These are phyloP conservation scores for Penicillium sp. DNA, from an alignment of 2,329 filamentous ascomycete genomes.

Conservation along the genomic window DNA sequence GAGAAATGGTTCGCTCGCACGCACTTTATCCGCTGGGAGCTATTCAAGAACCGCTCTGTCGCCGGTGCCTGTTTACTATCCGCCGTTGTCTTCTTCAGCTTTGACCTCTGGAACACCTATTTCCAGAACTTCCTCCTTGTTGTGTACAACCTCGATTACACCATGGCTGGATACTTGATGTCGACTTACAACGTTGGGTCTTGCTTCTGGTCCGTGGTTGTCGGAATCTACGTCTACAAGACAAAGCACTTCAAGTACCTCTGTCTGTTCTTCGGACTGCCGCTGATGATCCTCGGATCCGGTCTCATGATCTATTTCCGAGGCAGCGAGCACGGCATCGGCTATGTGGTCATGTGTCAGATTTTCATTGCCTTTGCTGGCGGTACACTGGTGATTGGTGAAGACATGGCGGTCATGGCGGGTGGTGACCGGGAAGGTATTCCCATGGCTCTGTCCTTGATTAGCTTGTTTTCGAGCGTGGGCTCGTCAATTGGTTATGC, in stretches of 20 bases:
- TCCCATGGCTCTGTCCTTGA: background rate
- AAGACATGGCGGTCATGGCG: background rate
- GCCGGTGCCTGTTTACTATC: background rate
- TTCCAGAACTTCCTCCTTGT: slow-evolving; percentile 33
- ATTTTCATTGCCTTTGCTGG: slow-evolving; percentile 49
- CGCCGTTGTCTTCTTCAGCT: background rate
- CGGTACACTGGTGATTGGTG: background rate
- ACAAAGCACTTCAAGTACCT: background rate
- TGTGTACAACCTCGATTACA: slow-evolving; percentile 45
- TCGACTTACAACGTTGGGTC: slow-evolving; percentile 53
- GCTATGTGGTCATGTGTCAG: slow-evolving; percentile 53
- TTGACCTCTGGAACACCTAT: background rate
- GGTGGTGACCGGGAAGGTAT: background rate
- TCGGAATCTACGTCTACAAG: background rate
- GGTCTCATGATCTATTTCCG: slow-evolving; percentile 56
- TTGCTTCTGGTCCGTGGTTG: slow-evolving; percentile 45
- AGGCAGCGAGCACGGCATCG: slow-evolving; percentile 44
- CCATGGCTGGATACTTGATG: slow-evolving; percentile 44
- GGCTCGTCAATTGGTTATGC: background rate
- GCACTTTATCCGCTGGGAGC: background rate
- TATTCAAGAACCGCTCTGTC: background rate
- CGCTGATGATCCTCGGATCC: slow-evolving; percentile 19
- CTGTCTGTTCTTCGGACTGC: background rate
- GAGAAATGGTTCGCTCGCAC: background rate
- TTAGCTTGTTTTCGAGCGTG: background rate